Conservation (phyloP, 768 basidiomycete genomes). For the Russula brevipes region DNA sequence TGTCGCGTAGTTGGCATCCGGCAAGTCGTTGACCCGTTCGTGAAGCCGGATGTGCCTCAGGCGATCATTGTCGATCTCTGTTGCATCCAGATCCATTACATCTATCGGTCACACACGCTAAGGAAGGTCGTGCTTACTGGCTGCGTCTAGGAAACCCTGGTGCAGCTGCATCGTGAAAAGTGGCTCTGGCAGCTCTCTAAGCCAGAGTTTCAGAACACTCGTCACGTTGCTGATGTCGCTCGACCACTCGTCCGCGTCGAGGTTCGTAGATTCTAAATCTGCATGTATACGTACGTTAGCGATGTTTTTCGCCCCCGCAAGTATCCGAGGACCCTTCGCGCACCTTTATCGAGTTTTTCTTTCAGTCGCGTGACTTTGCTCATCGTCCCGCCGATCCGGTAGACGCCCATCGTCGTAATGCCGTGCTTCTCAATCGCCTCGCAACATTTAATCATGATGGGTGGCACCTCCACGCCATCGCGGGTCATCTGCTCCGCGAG, state of each 20-base stretch:
- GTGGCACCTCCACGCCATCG: conserved; percentile 86
- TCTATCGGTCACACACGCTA: not conserved
- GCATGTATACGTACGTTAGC: not conserved
- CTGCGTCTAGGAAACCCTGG: conserved; percentile 91
- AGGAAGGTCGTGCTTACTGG: conserved; percentile 54
- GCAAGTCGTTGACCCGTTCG: conserved; percentile 95
- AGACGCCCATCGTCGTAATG: conserved; percentile 79
- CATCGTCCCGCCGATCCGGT: conserved; percentile 87
- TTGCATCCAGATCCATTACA: conserved; percentile 1
- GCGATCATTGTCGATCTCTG: conserved; percentile 90
- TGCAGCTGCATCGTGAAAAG: conserved; percentile 79
- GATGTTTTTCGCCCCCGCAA: not conserved
- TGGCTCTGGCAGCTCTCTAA: conserved; percentile 93
- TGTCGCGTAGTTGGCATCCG: conserved; percentile 98
- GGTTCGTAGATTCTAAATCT: conserved; percentile 85
- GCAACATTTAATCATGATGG: conserved; percentile 82
- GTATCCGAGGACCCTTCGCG: conserved; percentile 21
- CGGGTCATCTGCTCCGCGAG: conserved; percentile 90
- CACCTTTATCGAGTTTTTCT: conserved; percentile 81
- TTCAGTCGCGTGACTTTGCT: conserved; percentile 82
- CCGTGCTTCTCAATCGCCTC: conserved; percentile 90
- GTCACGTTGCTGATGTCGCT: conserved; percentile 94
- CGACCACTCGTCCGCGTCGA: conserved; percentile 86
- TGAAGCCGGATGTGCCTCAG: conserved; percentile 93
- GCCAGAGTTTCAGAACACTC: conserved; percentile 93